Evolutionary conservation across 2,329 filamentous ascomycete genomes (phyloP).

Genomic region (Shiraia sp.): DNA sequence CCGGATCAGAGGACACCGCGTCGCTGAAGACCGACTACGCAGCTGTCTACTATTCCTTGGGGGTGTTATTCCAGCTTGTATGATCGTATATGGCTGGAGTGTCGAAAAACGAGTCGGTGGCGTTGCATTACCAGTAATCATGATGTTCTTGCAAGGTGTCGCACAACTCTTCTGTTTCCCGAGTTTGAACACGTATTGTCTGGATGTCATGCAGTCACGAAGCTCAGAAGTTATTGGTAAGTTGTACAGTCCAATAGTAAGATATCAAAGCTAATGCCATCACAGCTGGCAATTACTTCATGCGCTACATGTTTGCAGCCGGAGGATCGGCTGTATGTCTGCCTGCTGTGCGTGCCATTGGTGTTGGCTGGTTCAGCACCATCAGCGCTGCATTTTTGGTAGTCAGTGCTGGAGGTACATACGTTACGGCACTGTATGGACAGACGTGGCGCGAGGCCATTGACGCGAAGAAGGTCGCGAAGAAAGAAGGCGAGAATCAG

Average conservation of each 20-base stretch:
- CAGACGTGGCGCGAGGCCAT: constrained; percentile 57
- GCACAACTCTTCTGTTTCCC: constrained; percentile 78
- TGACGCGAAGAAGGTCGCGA: constrained; percentile 53
- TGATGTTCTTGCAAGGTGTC: constrained; percentile 75
- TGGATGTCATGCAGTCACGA: constrained; percentile 76
- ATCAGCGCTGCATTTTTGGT: constrained; percentile 65
- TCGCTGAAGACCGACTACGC: constrained; percentile 71
- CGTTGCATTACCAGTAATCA: constrained; percentile 66
- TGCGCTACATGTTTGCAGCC: constrained; percentile 75
- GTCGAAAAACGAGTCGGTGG: constrained; percentile 60
- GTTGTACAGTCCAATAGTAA: constrained; percentile 10
- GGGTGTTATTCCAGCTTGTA: constrained; percentile 61
- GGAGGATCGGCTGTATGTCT: constrained; percentile 71
- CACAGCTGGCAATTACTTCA: constrained; percentile 74
- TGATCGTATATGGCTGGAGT: constrained; percentile 71
- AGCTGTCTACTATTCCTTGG: constrained; percentile 59
- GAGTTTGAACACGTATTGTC: constrained; percentile 76
- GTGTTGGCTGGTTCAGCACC: constrained; percentile 81
- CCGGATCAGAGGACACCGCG: constrained; percentile 60
- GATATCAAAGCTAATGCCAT: constrained; percentile 4
- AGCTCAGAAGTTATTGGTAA: constrained; percentile 69
- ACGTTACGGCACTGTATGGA: constrained; percentile 56
- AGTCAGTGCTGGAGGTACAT: constrained; percentile 50
- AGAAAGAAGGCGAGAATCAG: constrained; percentile 33
- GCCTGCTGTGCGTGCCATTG: constrained; percentile 73